Base-by-base conservation (phyloP, 1,284 basidiomycete species). In the Ganoderma lingzhi region DNA sequence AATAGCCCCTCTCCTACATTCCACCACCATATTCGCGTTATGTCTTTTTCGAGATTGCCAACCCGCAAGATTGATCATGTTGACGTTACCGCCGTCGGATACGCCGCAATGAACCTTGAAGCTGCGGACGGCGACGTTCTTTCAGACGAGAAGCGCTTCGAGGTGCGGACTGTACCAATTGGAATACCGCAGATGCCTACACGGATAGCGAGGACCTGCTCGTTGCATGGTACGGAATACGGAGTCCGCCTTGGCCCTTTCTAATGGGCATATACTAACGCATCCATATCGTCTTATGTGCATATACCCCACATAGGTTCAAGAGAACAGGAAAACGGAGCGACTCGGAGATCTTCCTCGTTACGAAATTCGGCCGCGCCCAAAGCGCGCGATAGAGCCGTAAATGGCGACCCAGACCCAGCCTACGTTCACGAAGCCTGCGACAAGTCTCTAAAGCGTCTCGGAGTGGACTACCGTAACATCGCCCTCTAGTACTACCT, bases 311-410 rank as follows among this genome's bases (percentile, higher is more conserved):
- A 14, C 12, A 2, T 9, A 80, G 80, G 82, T 80, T 84, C 72
- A 80, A 80, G 68, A 77, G 75, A n/a, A 32, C 53, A 2, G 32
- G 53, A 6, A 56, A 56, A 10, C 53, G 53, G 30, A 19, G 35
- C 30, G 35, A n/a, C n/a, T n/a, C n/a, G n/a, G n/a, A 51, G 55
- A 82, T 87, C 59, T 86, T 86, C 76, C 80, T 87, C 5, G 84
- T 83, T 0, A 86, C 85, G 65, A 86, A 86, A 74, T 84, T 83
- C 51, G 83, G 82, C 19, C 1, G 79, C 45, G 44, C 62, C 10
- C 4, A 23, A 6, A 60, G 44, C 17, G n/a, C n/a, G n/a, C n/a
- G 19, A 39, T 14, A 63, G 67, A 28, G 15, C 45, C 3, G 65
- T 76, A 53, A 71, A 75, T 32, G 75, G 74, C 17, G 70, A 70